Percentiles rank a stretch among this genome's conserved stretches.
Conservation (phyloP, 495 filamentous ascomycete species). For the Penicillium dipodomyicola region DNA sequence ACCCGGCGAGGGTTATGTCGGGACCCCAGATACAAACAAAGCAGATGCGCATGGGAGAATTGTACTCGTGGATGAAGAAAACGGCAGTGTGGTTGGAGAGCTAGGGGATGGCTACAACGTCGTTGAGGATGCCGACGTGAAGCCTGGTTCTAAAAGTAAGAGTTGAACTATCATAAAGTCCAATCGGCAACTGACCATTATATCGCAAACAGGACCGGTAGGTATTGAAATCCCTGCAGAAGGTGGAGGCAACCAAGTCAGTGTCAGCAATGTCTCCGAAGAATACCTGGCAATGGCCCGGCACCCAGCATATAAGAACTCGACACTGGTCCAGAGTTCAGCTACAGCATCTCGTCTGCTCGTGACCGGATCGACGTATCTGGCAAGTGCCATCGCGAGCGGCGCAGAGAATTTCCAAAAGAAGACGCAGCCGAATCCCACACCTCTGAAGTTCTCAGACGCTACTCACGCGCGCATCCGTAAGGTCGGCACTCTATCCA, state of each 20-base stretch:
- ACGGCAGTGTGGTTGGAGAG: slow-evolving; percentile 93
- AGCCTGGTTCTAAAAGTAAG: slow-evolving; percentile 83
- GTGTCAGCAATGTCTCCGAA: slow-evolving; percentile 69
- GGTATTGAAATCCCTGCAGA: slow-evolving; percentile 81
- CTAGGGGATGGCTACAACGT: slow-evolving; percentile 78
- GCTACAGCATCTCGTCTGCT: slow-evolving; percentile 89
- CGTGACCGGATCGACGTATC: slow-evolving; percentile 75
- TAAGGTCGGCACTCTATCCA: slow-evolving; percentile 78
- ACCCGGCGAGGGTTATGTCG: slow-evolving; percentile 74
- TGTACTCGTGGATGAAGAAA: slow-evolving; percentile 92
- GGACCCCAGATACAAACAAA: slow-evolving; percentile 26
- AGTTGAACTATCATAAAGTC: slow-evolving; percentile 11
- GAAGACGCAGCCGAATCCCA: slow-evolving; percentile 68
- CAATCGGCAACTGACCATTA: slow-evolving; percentile 12
- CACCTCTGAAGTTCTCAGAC: slow-evolving; percentile 85
- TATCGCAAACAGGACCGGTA: slow-evolving; percentile 66
- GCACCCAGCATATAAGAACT: slow-evolving; percentile 86
- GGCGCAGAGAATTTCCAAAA: slow-evolving; percentile 79
- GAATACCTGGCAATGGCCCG: slow-evolving; percentile 78
- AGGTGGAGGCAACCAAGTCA: slow-evolving; percentile 65
- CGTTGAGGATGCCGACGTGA: slow-evolving; percentile 68
- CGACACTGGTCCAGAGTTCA: slow-evolving; percentile 82
- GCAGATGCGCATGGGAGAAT: slow-evolving; percentile 67
- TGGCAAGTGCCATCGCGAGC: slow-evolving; percentile 70
- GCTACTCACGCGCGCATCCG: slow-evolving; percentile 80